Evolutionary conservation across 306 rosid species (phyloP).

Genomic region (Casuarina glauca): DNA sequence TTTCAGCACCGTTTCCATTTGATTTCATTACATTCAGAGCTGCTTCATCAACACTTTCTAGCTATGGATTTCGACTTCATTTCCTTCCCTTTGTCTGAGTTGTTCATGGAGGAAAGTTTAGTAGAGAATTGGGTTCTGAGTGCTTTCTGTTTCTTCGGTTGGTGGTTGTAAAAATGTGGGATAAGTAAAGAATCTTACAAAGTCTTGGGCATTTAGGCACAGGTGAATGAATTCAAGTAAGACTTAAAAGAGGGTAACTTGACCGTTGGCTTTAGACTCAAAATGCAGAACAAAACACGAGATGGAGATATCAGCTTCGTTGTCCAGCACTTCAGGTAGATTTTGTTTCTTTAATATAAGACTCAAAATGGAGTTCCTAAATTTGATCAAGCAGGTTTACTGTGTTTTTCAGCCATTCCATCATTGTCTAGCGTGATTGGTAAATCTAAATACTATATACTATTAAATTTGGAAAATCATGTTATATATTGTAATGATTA

Average conservation of each 20-base stretch:
- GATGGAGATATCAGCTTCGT: not conserved
- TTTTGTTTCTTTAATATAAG: too few relatives aligned
- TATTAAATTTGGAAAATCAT: constrained; percentile 5
- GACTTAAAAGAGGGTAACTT: constrained; percentile 3
- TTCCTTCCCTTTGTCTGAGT: not conserved
- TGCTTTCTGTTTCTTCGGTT: constrained; percentile 26
- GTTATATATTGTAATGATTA: too few relatives aligned
- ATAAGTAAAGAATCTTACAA: constrained; percentile 2
- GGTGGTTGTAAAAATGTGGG: constrained; percentile 27
- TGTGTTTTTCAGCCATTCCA: not conserved
- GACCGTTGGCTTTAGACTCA: not conserved
- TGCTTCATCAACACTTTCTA: too few relatives aligned
- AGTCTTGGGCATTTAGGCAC: constrained; percentile 9
- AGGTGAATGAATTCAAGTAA: constrained; percentile 6
- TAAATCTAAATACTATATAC: constrained; percentile 1
- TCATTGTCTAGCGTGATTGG: not conserved
- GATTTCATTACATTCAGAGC: too few relatives aligned
- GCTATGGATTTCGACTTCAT: not conserved
- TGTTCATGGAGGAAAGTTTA: not conserved
- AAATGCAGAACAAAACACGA: not conserved
- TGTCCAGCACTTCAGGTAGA: not conserved
- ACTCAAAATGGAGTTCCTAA: constrained; percentile 1
- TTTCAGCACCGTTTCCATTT: too few relatives aligned
- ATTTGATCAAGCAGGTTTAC: constrained; percentile 25
- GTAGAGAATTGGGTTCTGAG: too few relatives aligned